These are phyloP conservation scores for Sporothrix phasma DNA, from an alignment of 2,329 filamentous ascomycete genomes.

Conservation along the genomic window DNA sequence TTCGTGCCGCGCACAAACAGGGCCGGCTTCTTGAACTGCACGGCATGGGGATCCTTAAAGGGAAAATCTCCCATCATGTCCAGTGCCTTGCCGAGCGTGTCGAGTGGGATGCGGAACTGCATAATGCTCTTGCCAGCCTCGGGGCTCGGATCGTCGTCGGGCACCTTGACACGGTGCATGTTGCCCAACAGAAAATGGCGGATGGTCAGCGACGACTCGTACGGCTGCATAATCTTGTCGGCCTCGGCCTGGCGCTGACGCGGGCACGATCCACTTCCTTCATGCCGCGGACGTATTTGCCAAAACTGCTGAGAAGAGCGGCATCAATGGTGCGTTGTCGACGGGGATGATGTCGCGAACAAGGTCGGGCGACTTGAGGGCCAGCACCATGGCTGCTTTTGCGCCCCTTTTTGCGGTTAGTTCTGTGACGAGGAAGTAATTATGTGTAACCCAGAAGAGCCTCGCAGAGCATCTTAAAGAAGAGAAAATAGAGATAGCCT, in stretches of 20 bases:
- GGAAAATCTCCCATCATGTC: constrained; percentile 81
- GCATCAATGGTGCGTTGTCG: constrained; percentile 84
- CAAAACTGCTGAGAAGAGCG: constrained; percentile 63
- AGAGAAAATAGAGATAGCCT: constrained; percentile 26
- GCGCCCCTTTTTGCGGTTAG: constrained; percentile 55
- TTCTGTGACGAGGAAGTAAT: neutral
- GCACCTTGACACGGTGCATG: constrained; percentile 45
- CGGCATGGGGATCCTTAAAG: constrained; percentile 59
- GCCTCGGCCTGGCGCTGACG: constrained; percentile 65
- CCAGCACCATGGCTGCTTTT: constrained; percentile 83
- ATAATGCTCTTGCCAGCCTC: constrained; percentile 32
- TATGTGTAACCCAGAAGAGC: neutral
- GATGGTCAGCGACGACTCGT: constrained; percentile 65
- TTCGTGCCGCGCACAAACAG: constrained; percentile 70
- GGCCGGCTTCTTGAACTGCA: constrained; percentile 64
- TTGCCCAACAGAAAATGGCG: constrained; percentile 91
- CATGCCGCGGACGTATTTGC: constrained; percentile 76
- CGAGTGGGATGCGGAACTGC: constrained; percentile 71
- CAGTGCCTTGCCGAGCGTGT: constrained; percentile 56
- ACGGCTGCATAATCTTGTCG: constrained; percentile 64
- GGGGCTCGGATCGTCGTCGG: neutral
- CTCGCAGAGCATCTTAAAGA: neutral
- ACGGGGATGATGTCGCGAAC: constrained; percentile 69
- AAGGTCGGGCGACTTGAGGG: constrained; percentile 57
- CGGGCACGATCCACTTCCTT: constrained; percentile 61